Evolutionary conservation across 768 basidiomycete genomes (phyloP), one percentile per base, ranked within the genome.

Genomic region (Mycena maculata): DNA sequence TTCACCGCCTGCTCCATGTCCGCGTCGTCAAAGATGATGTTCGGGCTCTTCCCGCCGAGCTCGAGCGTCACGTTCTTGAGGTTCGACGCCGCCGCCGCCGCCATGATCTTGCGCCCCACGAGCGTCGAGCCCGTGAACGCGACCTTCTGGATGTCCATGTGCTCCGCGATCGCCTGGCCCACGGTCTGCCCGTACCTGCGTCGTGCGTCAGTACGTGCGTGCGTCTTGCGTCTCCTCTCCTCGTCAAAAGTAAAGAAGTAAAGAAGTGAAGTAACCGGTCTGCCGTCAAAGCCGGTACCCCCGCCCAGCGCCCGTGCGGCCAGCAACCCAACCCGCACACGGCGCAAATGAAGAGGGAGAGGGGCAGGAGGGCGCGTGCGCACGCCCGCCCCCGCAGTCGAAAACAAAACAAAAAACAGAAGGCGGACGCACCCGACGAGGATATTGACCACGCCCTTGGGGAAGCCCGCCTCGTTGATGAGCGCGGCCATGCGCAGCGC

Each of bases 121-220:
- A 88, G 79, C 9, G 91, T 92, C 60, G 88, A 90, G 8, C 93
- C 92, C 5, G 93, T 94, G 79, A 94, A 94, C 0, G 92, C 89
- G 25, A 93, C 79, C 77, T 93, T 93, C 56, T 87, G 83, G 67
- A 94, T 90, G 11, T 78, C 77, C 71, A 82, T 83, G 79, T 94
- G 92, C 49, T 84, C 82, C 5, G 86, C 76, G 67, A 94, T 89
- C 20, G 92, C 91, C 27, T 86, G 76, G 0, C 93, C 93, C 25
- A 87, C 91, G 10, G 85, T 88, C 33, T 79, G 69, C 4, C 82
- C 80, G 79, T 41, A 63, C 13, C 63, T 65, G 36, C 18, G 33
- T 13, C 8, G 33, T 6, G 33, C 33, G 33, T 36, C 33, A 36
- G 33, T 36, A 36, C 33, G 13, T 36, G 33, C 13, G 13, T 13